Conservation (phyloP, 225 moss, liverwort and hornwort genomes). For the Asterella californica region DNA sequence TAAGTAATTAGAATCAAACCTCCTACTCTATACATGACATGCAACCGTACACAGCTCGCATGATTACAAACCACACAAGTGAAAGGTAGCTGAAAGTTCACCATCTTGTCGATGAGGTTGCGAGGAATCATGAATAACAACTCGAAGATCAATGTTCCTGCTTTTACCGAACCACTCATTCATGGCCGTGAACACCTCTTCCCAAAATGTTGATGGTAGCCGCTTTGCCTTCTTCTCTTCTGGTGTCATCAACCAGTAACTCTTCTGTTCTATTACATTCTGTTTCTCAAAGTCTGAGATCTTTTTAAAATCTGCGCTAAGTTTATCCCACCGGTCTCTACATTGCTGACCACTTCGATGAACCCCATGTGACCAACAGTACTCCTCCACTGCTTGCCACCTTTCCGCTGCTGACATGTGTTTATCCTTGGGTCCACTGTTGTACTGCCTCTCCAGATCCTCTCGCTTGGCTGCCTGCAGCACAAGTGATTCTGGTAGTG, state of each 20-base stretch:
- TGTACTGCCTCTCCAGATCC: conserved; percentile 35
- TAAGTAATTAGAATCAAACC: not conserved
- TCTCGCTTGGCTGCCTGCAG: conserved; percentile 41
- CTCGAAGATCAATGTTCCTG: conserved; percentile 37
- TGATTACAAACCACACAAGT: not conserved
- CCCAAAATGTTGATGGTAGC: conserved; percentile 39
- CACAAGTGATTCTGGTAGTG: conserved; percentile 36
- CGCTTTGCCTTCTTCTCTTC: conserved; percentile 42
- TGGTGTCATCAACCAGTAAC: conserved; percentile 42
- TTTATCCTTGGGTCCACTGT: conserved; percentile 31
- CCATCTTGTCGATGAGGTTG: conserved; percentile 36
- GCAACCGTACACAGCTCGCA: not conserved
- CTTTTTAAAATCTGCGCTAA: conserved; percentile 44
- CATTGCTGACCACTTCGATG: conserved; percentile 44
- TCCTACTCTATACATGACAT: not conserved
- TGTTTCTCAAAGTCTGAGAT: conserved; percentile 38
- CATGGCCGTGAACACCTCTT: conserved; percentile 33
- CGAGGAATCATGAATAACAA: conserved; percentile 41
- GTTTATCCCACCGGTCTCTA: conserved; percentile 47
- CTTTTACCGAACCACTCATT: conserved; percentile 39
- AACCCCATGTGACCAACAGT: conserved; percentile 37
- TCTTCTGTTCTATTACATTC: conserved; percentile 15
- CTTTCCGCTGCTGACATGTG: conserved; percentile 44
- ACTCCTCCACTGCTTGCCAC: conserved; percentile 46
- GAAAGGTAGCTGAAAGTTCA: not conserved